phyloP scores from a whole-genome alignment of 345 rosid species.

The Sonneratia alba region DNA sequence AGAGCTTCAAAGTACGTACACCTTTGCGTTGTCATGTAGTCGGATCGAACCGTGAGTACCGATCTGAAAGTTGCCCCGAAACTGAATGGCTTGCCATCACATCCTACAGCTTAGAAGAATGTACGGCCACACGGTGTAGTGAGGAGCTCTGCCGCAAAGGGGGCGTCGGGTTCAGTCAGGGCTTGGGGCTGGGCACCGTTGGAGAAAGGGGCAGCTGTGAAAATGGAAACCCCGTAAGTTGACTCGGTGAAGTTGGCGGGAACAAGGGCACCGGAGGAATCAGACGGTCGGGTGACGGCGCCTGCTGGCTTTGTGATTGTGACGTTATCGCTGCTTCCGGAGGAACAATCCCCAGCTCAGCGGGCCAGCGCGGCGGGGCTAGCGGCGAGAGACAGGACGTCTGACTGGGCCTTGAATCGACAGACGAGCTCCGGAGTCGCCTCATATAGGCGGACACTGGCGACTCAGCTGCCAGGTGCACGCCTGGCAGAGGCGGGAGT shows the following conservation, averaged over 20 bases:
- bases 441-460: slow-evolving; percentile 52
- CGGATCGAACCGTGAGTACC: not conserved
- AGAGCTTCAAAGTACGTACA: too few relatives aligned
- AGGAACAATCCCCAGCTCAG: slow-evolving; percentile 12
- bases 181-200: slow-evolving; percentile 56
- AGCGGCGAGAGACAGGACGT: slow-evolving; percentile 57
- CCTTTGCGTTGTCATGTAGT: not conserved
- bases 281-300: slow-evolving; percentile 29
- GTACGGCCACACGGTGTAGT: not conserved
- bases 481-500: slow-evolving; percentile 25
- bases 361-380: slow-evolving; percentile 55
- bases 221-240: slow-evolving; percentile 31
- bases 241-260: slow-evolving; percentile 38
- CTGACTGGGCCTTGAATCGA: slow-evolving; percentile 41
- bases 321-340: slow-evolving; percentile 10
- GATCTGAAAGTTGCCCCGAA: not conserved
- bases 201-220: slow-evolving; percentile 61
- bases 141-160: slow-evolving; percentile 36
- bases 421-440: slow-evolving; percentile 33
- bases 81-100: not conserved
- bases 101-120: not conserved
- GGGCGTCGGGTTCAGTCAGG: not conserved
- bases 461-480: slow-evolving; percentile 31
- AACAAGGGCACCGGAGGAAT: slow-evolving; percentile 53
- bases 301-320: slow-evolving; percentile 5